phyloP scores from a whole-genome alignment of 2,329 filamentous ascomycete genomes.

The Gremmenia infestans region DNA sequence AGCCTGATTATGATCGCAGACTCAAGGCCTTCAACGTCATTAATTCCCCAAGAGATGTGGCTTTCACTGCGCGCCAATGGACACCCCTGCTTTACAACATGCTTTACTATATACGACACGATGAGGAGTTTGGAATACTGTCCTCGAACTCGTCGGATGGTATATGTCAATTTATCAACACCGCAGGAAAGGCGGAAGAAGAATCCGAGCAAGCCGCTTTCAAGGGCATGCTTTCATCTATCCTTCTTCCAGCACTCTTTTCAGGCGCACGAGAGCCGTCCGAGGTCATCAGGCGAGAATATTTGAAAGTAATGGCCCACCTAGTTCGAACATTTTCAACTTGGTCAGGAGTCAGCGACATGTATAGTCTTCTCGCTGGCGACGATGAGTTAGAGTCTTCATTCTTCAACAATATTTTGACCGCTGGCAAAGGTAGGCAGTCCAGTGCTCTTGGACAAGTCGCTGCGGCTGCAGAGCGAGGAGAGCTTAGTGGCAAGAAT shows the following conservation, averaged over 20 bases:
- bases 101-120: constrained; percentile 78
- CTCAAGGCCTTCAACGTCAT: constrained; percentile 71
- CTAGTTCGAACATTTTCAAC: constrained; percentile 65
- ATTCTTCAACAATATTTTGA: constrained; percentile 90
- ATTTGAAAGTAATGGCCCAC: constrained; percentile 72
- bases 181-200: constrained; percentile 43
- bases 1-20: constrained; percentile 82
- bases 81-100: constrained; percentile 83
- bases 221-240: constrained; percentile 52
- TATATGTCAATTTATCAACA: constrained; percentile 72
- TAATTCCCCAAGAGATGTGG: constrained; percentile 53
- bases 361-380: constrained; percentile 63
- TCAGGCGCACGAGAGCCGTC: constrained; percentile 71
- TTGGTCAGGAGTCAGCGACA: constrained; percentile 68
- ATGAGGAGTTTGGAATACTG: constrained; percentile 83
- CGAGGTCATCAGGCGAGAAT: constrained; percentile 80
- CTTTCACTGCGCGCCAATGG: constrained; percentile 72
- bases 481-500: constrained; percentile 68
- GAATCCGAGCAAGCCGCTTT: constrained; percentile 43
- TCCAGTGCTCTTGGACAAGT: constrained; percentile 77
- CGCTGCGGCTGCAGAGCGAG: constrained; percentile 58
- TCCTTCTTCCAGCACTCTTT: constrained; percentile 72
- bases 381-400: constrained; percentile 57
- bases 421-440: constrained; percentile 82
- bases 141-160: constrained; percentile 74